Percentiles rank a stretch among this genome's conserved stretches.
These are phyloP conservation scores for Scalesia atractyloides DNA, from an alignment of 129 eudicot species.

Conservation along the genomic window DNA sequence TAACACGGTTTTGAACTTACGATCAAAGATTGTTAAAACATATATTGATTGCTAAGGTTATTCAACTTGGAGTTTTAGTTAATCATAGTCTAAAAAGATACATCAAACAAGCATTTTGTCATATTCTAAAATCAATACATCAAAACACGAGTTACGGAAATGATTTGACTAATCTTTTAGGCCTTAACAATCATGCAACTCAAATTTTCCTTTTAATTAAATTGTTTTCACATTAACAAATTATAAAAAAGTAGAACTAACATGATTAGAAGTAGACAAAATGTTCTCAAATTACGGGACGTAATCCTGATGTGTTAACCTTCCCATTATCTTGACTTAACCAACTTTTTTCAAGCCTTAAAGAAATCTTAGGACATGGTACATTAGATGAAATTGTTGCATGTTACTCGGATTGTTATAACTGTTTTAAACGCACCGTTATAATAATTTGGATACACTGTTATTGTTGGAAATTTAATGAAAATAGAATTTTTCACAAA, in stretches of 20 bases:
- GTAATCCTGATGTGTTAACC: background rate
- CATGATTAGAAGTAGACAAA: constrained; percentile 31
- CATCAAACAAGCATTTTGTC: constrained; percentile 9
- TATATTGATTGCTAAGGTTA: too few species aligned
- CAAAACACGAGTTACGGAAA: constrained; percentile 16
- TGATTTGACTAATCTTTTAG: constrained; percentile 18
- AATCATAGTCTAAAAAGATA: background rate
- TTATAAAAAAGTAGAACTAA: constrained; percentile 7
- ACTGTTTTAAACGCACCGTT: too few species aligned
- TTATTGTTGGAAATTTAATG: too few species aligned
- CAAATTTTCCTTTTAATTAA: background rate
- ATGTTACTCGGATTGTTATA: too few species aligned
- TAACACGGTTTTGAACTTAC: too few species aligned
- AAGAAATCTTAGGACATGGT: too few species aligned
- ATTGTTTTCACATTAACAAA: background rate
- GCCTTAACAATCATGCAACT: constrained; percentile 5
- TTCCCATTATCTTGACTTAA: background rate
- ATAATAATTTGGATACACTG: too few species aligned
- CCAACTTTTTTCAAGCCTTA: too few species aligned
- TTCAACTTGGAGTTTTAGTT: constrained; percentile 2
- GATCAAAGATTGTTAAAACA: too few species aligned
- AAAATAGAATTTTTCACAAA: too few species aligned
- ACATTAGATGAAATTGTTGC: too few species aligned
- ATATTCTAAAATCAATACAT: constrained; percentile 8
- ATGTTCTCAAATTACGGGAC: constrained; percentile 6